These are phyloP conservation scores for Suillus placidus DNA, from an alignment of 768 basidiomycete species.

Conservation along the genomic window DNA sequence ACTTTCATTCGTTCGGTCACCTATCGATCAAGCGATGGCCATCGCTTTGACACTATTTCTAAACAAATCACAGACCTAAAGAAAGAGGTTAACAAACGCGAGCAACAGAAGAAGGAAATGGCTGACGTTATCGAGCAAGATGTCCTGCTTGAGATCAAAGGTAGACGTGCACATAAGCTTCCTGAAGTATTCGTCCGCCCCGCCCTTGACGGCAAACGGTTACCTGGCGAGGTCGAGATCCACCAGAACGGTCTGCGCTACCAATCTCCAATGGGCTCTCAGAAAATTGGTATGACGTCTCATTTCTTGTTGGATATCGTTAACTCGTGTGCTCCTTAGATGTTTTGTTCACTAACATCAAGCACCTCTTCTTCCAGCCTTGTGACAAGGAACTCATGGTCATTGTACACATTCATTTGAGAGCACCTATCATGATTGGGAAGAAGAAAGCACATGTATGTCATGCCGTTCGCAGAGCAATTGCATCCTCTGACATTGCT, in stretches of 20 bases:
- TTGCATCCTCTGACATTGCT: slow-evolving; percentile 8
- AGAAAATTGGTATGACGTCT: slow-evolving; percentile 77
- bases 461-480: slow-evolving; percentile 14
- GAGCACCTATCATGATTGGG: slow-evolving; percentile 96
- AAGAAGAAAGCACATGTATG: slow-evolving; percentile 95
- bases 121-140: slow-evolving; percentile 98
- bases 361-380: slow-evolving; percentile 98
- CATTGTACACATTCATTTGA: slow-evolving; percentile 91
- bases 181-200: slow-evolving; percentile 94
- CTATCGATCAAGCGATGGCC: slow-evolving; percentile 87
- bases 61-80: slow-evolving; percentile 95
- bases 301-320: slow-evolving; percentile 9
- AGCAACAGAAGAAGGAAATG: slow-evolving; percentile 97
- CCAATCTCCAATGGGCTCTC: slow-evolving; percentile 80
- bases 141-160: slow-evolving; percentile 84
- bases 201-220: slow-evolving; percentile 90
- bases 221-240: slow-evolving; percentile 97
- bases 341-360: slow-evolving; percentile 94
- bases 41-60: slow-evolving; percentile 85
- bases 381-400: slow-evolving; percentile 96
- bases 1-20: slow-evolving; percentile 96
- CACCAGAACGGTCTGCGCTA: slow-evolving; percentile 97
- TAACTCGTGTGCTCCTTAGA: slow-evolving; percentile 48
- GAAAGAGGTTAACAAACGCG: slow-evolving; percentile 95
- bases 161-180: slow-evolving; percentile 81